Conservation (phyloP, 2,329 filamentous ascomycete species). For the Botrytis squamosa region DNA sequence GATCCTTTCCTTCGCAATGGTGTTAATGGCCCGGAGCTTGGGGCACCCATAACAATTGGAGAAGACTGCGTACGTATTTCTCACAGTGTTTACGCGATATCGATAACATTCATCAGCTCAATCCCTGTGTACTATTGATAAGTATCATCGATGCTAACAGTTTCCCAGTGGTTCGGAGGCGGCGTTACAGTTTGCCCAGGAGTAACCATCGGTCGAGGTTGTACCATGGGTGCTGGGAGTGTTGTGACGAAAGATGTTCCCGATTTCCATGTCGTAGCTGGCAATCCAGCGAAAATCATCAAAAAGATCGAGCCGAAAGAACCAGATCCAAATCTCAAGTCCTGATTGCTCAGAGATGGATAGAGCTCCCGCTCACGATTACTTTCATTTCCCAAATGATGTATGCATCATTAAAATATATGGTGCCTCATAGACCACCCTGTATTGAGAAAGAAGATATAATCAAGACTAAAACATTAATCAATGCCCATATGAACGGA, state of each 20-base stretch:
- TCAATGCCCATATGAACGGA: slow-evolving; percentile 66
- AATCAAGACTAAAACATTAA: slow-evolving; percentile 66
- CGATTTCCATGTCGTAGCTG: slow-evolving; percentile 60
- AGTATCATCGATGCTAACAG: background rate
- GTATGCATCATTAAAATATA: background rate
- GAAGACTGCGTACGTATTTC: slow-evolving; percentile 61
- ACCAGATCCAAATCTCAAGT: slow-evolving; percentile 30
- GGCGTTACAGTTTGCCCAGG: slow-evolving; percentile 71
- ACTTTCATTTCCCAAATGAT: background rate
- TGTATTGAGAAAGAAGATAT: slow-evolving; percentile 71
- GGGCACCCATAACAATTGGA: slow-evolving; percentile 70
- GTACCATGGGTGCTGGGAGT: slow-evolving; percentile 74
- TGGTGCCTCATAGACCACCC: slow-evolving; percentile 56
- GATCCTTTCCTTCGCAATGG: slow-evolving; percentile 75
- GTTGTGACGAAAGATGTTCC: slow-evolving; percentile 79
- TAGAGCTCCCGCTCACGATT: background rate
- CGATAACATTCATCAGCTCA: background rate
- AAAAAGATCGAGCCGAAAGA: slow-evolving; percentile 42
- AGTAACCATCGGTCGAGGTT: slow-evolving; percentile 73
- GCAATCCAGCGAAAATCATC: slow-evolving; percentile 65
- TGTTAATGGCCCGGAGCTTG: slow-evolving; percentile 70
- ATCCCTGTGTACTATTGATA: background rate
- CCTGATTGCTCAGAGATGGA: background rate
- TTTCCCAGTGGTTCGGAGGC: slow-evolving; percentile 64
- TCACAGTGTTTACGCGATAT: background rate